Evolutionary conservation across 371 early-diverging fungal genomes (phyloP), one percentile per base, ranked within the genome.

Genomic region (Mucor circinelloides): DNA sequence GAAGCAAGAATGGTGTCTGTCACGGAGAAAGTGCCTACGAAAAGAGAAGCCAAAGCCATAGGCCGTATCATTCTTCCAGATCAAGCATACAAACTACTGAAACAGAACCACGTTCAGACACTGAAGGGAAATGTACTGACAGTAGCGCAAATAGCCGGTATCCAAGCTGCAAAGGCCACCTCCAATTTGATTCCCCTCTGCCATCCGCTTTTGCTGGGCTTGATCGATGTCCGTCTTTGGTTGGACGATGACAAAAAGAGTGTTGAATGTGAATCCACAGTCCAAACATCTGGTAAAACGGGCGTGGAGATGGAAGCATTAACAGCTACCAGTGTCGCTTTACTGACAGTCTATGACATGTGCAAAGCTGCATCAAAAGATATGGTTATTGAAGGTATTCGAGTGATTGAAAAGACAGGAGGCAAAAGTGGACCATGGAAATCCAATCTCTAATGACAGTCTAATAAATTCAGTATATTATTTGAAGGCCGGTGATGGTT

Each of bases 231-330:
- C 23, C 75, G 85, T 10, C 75, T 97, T 15, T 69, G 72, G 59
- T 69, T 91, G 9, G 70, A 74, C 6, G 81, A 86, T 12, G 74
- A 77, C 1, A 67, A 19, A 0, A 50, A 42, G 17, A 71, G 82
- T 52, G 75, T 90, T 38, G 82, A 83, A 71, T 79, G 85, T 68
- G 84, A 86, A 70, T 76, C 90, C 10, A 64, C 68, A 6, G 95
- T 92, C 0, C 85, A 87, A 40, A 94, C 94, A 66, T 78, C 83
- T 32, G 96, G 94, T 15, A 88, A 91, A 61, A 97, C 97, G 0
- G 97, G 97, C 17, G 96, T 95, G 0, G 97, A 97, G 66, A 96
- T 96, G 94, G 96, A 95, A 70, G 97, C 96, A 2, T 62, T 96
- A 58, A 89, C 90, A 17, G 95, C 95, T 0, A 95, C 90, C 1